A percentile compares a stretch with the other conserved stretches of the same genome.
Conservation (phyloP, 2,329 filamentous ascomycete genomes). For the Fusarium marasasianum region DNA sequence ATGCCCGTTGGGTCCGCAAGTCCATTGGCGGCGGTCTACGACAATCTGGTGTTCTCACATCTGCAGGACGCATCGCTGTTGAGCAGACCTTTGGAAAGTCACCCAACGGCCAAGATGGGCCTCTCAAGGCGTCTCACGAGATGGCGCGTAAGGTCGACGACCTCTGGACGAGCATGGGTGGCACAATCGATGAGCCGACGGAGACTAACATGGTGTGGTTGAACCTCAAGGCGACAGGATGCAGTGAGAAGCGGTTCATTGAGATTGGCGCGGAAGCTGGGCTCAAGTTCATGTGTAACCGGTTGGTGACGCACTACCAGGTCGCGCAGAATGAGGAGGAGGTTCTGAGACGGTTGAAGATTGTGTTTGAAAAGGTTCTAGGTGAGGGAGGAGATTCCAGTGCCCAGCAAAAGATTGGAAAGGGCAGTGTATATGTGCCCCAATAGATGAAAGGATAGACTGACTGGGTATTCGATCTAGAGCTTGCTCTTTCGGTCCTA, state of each 20-base stretch:
- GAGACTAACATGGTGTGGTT: slow-evolving; percentile 96
- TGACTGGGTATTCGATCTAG: background rate
- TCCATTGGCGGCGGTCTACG: slow-evolving; percentile 78
- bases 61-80: slow-evolving; percentile 76
- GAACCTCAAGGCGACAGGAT: slow-evolving; percentile 71
- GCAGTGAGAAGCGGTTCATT: slow-evolving; percentile 50
- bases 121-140: slow-evolving; percentile 67
- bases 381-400: slow-evolving; percentile 24
- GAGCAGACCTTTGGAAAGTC: slow-evolving; percentile 55
- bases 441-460: slow-evolving; percentile 19
- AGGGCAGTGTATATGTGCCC: slow-evolving; percentile 40
- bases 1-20: slow-evolving; percentile 66
- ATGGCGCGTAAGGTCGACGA: slow-evolving; percentile 71
- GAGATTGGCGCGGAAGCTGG: slow-evolving; percentile 54
- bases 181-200: slow-evolving; percentile 72
- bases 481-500: background rate
- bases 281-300: slow-evolving; percentile 51
- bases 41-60: slow-evolving; percentile 77
- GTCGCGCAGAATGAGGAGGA: slow-evolving; percentile 69
- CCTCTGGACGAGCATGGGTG: slow-evolving; percentile 77
- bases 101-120: slow-evolving; percentile 59
- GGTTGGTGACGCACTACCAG: slow-evolving; percentile 65
- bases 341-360: slow-evolving; percentile 65
- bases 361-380: slow-evolving; percentile 59
- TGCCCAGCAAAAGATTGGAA: slow-evolving; percentile 33